Percentiles rank a stretch among this genome's conserved stretches.
Conservation (phyloP, 257 asterid species). For the Capsicum chinense region DNA sequence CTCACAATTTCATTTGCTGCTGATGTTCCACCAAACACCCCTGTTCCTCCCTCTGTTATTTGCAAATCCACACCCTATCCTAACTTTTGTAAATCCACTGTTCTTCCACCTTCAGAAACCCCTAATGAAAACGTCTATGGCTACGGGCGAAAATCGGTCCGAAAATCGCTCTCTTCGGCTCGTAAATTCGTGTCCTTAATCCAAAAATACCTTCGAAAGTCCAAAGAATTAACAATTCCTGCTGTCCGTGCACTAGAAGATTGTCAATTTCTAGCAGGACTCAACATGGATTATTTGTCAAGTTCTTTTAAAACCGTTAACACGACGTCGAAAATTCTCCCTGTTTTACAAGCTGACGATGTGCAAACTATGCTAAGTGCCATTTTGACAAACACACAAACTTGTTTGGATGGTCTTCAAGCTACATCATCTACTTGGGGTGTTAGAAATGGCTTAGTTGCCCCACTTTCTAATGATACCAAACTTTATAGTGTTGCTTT, state of each 20-base stretch:
- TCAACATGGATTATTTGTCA: conserved; percentile 57
- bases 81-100: conserved; percentile 43
- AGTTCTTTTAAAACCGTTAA: conserved; percentile 39
- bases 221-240: conserved; percentile 45
- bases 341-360: conserved; percentile 53
- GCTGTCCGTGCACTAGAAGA: conserved; percentile 72
- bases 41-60: conserved; percentile 32
- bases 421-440: conserved; percentile 66
- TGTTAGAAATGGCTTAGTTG: conserved; percentile 45
- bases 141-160: conserved; percentile 62
- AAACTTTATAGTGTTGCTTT: conserved; percentile 67
- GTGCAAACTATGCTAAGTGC: conserved; percentile 74
- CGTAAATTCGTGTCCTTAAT: conserved; percentile 54
- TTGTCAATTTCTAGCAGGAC: conserved; percentile 60
- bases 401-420: conserved; percentile 69
- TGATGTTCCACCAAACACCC: neutral
- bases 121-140: conserved; percentile 46
- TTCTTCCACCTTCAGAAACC: conserved; percentile 39
- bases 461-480: conserved; percentile 63
- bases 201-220: conserved; percentile 40
- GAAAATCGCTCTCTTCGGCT: conserved; percentile 55
- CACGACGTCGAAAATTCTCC: conserved; percentile 44
- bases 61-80: conserved; percentile 45
- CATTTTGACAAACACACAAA: conserved; percentile 64
- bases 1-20: neutral